These are phyloP conservation scores for Schrenkiella parvula DNA, from an alignment of 345 rosid genomes.

Conservation along the genomic window DNA sequence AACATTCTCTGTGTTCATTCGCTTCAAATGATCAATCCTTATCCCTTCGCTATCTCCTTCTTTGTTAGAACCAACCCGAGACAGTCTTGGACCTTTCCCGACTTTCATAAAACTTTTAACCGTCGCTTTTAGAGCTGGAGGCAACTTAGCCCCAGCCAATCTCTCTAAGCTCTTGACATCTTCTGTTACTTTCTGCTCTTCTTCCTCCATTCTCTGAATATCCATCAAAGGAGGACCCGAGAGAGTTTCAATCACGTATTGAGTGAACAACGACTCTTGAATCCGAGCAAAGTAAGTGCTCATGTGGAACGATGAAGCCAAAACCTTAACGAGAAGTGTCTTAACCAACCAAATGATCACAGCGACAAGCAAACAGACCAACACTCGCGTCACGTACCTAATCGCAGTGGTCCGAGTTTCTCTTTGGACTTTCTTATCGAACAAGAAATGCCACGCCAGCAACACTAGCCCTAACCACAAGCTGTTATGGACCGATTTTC, in stretches of 20 bases:
- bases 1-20: slow-evolving; percentile 49
- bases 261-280: slow-evolving; percentile 61
- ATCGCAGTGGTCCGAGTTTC: slow-evolving; percentile 34
- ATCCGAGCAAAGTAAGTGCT: slow-evolving; percentile 72
- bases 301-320: slow-evolving; percentile 67
- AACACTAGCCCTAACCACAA: slow-evolving; percentile 70
- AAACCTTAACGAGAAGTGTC: slow-evolving; percentile 58
- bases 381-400: slow-evolving; percentile 42
- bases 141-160: slow-evolving; percentile 40
- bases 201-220: slow-evolving; percentile 45
- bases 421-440: slow-evolving; percentile 48
- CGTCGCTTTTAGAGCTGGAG: slow-evolving; percentile 38
- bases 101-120: slow-evolving; percentile 35
- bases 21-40: slow-evolving; percentile 46
- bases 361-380: slow-evolving; percentile 54
- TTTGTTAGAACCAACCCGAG: slow-evolving; percentile 32
- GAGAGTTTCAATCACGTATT: slow-evolving; percentile 56
- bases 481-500: slow-evolving; percentile 53
- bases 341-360: slow-evolving; percentile 58
- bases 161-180: slow-evolving; percentile 47
- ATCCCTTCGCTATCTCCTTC: slow-evolving; percentile 38
- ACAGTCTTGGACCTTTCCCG: slow-evolving; percentile 28
- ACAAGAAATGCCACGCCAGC: slow-evolving; percentile 58
- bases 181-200: slow-evolving; percentile 27
- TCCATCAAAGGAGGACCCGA: slow-evolving; percentile 64